These are phyloP conservation scores for Trametes hirsuta DNA, from an alignment of 1,284 basidiomycete genomes.

Conservation along the genomic window DNA sequence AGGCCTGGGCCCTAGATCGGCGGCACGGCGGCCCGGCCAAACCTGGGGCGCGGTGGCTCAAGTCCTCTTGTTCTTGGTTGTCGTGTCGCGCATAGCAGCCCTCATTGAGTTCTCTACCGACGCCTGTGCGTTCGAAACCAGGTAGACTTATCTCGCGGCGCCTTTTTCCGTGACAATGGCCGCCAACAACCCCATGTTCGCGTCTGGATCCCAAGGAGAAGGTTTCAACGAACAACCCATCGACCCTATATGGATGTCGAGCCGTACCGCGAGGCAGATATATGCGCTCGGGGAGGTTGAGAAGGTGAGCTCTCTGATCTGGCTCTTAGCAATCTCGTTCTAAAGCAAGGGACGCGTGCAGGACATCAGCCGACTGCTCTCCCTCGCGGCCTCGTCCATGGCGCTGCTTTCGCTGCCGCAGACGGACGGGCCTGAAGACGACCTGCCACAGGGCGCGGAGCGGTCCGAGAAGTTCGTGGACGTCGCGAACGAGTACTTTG, in stretches of 20 bases:
- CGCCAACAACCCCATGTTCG: not conserved
- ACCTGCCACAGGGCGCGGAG: constrained; percentile 76
- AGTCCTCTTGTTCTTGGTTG: too few relatives aligned
- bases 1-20: too few relatives aligned
- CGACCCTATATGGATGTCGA: constrained; percentile 80
- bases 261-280: constrained; percentile 79
- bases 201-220: constrained; percentile 2
- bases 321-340: not conserved
- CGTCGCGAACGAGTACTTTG: constrained; percentile 83
- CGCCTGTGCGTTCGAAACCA: too few relatives aligned
- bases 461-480: constrained; percentile 81
- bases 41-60: too few relatives aligned
- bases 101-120: too few relatives aligned
- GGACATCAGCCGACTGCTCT: constrained; percentile 76
- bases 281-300: constrained; percentile 81
- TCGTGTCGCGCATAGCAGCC: too few relatives aligned
- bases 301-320: constrained; percentile 50
- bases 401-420: constrained; percentile 78
- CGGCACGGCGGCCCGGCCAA: too few relatives aligned
- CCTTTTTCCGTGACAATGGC: not conserved
- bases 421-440: constrained; percentile 66
- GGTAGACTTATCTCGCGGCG: too few relatives aligned
- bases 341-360: constrained; percentile 30
- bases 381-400: constrained; percentile 74
- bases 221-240: constrained; percentile 22